These are phyloP conservation scores for Lumnitzera racemosa DNA, from an alignment of 345 rosid species.

Conservation along the genomic window DNA sequence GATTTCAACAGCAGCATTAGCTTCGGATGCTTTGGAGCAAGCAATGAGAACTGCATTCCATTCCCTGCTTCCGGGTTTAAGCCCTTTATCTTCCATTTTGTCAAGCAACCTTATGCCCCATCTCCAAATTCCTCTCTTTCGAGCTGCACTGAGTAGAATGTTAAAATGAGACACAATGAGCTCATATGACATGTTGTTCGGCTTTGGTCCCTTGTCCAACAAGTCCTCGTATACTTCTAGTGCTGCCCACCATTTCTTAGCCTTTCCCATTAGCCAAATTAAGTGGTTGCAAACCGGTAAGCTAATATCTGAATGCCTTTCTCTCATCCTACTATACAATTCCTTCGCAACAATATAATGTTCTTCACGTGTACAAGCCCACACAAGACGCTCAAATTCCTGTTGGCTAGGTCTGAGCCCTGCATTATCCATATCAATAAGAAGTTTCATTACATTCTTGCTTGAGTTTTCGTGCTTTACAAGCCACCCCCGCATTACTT, in stretches of 20 bases:
- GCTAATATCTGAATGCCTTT: constrained; percentile 46
- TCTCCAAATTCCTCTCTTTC: constrained; percentile 79
- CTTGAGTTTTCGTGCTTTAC: constrained; percentile 43
- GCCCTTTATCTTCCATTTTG: constrained; percentile 86
- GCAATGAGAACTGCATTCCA: constrained; percentile 91
- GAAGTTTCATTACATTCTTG: constrained; percentile 53
- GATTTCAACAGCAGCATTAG: constrained; percentile 67
- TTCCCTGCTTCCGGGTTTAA: constrained; percentile 68
- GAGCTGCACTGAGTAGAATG: constrained; percentile 62
- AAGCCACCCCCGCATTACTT: constrained; percentile 83
- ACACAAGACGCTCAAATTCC: constrained; percentile 73
- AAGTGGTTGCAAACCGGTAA: constrained; percentile 89
- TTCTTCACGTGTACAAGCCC: constrained; percentile 90
- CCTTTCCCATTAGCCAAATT: constrained; percentile 94
- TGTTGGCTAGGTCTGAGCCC: constrained; percentile 43
- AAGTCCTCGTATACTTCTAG: constrained; percentile 88
- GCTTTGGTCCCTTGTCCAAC: constrained; percentile 77
- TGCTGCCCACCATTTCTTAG: constrained; percentile 98
- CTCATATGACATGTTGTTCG: constrained; percentile 69
- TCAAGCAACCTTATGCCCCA: constrained; percentile 74
- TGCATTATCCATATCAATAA: constrained; percentile 56
- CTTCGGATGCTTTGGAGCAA: constrained; percentile 85
- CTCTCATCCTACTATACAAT: constrained; percentile 65
- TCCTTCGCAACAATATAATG: constrained; percentile 67
- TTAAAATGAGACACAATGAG: constrained; percentile 70